Base-by-base conservation (phyloP, 1,139 yeast genomes). In the Taiozyma sp. region DNA sequence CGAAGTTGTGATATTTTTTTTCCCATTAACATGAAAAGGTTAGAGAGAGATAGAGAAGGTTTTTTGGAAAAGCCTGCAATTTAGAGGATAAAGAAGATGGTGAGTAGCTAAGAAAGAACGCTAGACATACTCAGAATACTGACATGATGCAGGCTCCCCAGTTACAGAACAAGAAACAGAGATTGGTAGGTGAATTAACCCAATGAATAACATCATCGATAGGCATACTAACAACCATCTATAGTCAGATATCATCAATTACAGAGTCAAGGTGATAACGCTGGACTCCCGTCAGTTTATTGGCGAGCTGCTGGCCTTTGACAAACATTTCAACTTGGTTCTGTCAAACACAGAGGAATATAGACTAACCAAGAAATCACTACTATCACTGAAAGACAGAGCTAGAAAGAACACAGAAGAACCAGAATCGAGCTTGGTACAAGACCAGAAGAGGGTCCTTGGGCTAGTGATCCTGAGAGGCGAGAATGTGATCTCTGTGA, bases 381-480 rank as follows among this genome's bases (percentile, higher is more conserved):
- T 64, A 47, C 76, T 72, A 49, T 72, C 78, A 57, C 70, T 71
- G 54, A 72, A 69, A 56, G 67, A 64, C 43, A 62, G 70, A 48
- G 61, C 62, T 49, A 53, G 63, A 56, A 54, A 57, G 48, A 59
- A 57, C 48, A 43, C 57, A 49, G 62, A 59, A 51, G 67, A 55
- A 54, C 54, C 57, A 64, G 66, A 68, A 54, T 62, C 65, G 34
- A 60, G 57, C 47, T 64, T 57, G 61, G 68, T 70, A 27, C 69
- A 69, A 41, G 88, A 83, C 58, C 84, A 83, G 52, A 87, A 84
- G 64, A 73, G 98, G 52, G 72, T 83, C 2, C 70, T 93, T 43
- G 99, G 99, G 0, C 75, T 93, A 51, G 79, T 89, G 8, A 86
- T 93, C 41, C 71, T 93, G 47, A 78, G 99, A 58, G 99, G 99